Evolutionary conservation across 495 filamentous ascomycete species (phyloP).

Genomic region (Penicillium goetzii): DNA sequence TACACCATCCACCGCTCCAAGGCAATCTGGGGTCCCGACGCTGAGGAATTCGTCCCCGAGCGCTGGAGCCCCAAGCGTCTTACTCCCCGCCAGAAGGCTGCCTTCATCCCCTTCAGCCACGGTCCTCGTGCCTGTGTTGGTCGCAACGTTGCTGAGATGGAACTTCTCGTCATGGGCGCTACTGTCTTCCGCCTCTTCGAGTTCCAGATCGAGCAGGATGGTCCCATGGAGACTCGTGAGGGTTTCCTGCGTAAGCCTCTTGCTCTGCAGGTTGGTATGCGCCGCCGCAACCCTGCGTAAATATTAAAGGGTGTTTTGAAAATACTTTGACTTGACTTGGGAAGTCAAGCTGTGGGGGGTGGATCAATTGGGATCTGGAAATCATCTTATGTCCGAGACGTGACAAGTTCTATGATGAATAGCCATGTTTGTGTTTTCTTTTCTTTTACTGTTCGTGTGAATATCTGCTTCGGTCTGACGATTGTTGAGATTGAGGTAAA

Average conservation of each 20-base stretch:
- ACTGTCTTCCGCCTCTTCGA: constrained; percentile 79
- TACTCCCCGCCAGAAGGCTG: constrained; percentile 69
- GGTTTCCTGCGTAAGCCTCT: constrained; percentile 91
- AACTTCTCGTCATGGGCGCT: constrained; percentile 77
- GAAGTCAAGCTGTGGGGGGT: background rate
- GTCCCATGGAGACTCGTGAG: constrained; percentile 75
- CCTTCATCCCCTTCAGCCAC: constrained; percentile 82
- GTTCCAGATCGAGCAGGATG: constrained; percentile 69
- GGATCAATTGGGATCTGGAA: background rate
- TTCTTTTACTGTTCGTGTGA: constrained; percentile 10
- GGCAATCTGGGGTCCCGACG: constrained; percentile 79
- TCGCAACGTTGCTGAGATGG: constrained; percentile 91
- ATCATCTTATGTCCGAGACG: background rate
- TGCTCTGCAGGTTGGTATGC: constrained; percentile 72
- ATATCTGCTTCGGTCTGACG: constrained; percentile 3
- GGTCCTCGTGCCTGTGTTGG: constrained; percentile 85
- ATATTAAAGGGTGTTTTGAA: background rate
- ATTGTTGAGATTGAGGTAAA: background rate
- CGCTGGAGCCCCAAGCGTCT: constrained; percentile 63
- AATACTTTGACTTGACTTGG: background rate
- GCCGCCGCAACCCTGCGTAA: constrained; percentile 42
- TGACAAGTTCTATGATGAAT: constrained; percentile 18
- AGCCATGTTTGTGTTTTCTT: background rate
- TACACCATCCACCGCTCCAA: constrained; percentile 86
- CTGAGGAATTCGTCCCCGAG: constrained; percentile 81